Percentiles rank a stretch among this genome's conserved stretches.
phyloP scores from a whole-genome alignment of 345 rosid genomes.

The Pistacia atlantica region DNA sequence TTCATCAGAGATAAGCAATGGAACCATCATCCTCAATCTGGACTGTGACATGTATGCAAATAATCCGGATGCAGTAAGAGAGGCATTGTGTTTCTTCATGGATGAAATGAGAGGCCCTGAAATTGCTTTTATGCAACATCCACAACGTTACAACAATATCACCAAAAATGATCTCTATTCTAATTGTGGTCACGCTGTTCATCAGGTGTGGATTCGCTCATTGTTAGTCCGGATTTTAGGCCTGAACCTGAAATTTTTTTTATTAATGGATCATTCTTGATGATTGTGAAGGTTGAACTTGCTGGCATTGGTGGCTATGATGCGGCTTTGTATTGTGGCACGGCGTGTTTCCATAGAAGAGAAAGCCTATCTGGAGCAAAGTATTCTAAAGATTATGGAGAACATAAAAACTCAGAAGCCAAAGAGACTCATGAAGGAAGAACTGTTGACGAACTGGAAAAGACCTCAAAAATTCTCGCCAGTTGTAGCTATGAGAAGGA shows the following conservation, averaged over 20 bases:
- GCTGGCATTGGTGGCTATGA: slow-evolving; percentile 32
- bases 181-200: slow-evolving; percentile 5
- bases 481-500: slow-evolving; percentile 35
- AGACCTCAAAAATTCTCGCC: slow-evolving; percentile 34
- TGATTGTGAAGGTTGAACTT: slow-evolving; percentile 30
- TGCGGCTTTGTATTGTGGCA: slow-evolving; percentile 31
- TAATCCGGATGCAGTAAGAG: slow-evolving; percentile 40
- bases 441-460: slow-evolving; percentile 29
- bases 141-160: slow-evolving; percentile 35
- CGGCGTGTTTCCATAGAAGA: slow-evolving; percentile 42
- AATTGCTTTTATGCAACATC: slow-evolving; percentile 44
- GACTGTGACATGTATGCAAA: slow-evolving; percentile 63
- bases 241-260: no score
- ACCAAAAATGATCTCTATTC: slow-evolving; percentile 41
- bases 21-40: slow-evolving; percentile 36
- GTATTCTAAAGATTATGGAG: slow-evolving; percentile 5
- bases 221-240: neutral
- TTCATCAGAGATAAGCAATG: slow-evolving; percentile 49
- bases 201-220: slow-evolving; percentile 21
- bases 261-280: neutral
- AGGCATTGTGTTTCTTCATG: slow-evolving; percentile 54
- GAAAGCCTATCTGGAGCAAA: slow-evolving; percentile 34
- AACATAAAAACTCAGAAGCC: neutral
- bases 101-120: slow-evolving; percentile 44
- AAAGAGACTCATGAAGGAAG: neutral